A percentile compares a stretch with the other conserved stretches of the same genome.
phyloP scores from a whole-genome alignment of 2,329 filamentous ascomycete species.

The Xylaria sp. region DNA sequence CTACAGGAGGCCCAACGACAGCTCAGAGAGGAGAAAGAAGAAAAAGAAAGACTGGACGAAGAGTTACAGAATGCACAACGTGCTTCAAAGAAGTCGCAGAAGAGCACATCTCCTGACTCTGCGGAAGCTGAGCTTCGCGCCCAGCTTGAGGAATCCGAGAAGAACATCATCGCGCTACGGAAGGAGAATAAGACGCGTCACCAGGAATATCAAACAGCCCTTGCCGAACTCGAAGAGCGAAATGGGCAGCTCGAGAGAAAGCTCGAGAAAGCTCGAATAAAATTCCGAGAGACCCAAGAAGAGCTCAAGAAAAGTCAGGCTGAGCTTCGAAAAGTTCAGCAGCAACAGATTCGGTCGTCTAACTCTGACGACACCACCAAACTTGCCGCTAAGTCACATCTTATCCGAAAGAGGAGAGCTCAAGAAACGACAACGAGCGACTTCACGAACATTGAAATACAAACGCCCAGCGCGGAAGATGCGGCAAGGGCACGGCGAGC shows the following conservation, averaged over 20 bases:
- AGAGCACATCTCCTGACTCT: constrained; percentile 37
- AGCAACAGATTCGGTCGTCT: constrained; percentile 54
- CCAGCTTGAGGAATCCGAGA: constrained; percentile 48
- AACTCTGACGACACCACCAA: constrained; percentile 48
- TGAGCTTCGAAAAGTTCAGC: constrained; percentile 56
- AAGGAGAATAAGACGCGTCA: constrained; percentile 59
- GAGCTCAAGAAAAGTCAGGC: constrained; percentile 73
- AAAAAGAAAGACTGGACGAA: constrained; percentile 50
- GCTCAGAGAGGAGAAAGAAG: constrained; percentile 47
- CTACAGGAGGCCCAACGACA: constrained; percentile 48
- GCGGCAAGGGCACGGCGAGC: constrained; percentile 53
- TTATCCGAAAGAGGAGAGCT: constrained; percentile 58
- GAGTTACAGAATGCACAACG: constrained; percentile 51
- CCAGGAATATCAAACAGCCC: constrained; percentile 63
- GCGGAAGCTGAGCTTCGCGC: constrained; percentile 47
- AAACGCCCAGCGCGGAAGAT: constrained; percentile 53
- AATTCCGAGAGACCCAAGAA: constrained; percentile 75
- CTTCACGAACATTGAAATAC: constrained; percentile 58
- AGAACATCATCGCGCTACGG: constrained; percentile 54
- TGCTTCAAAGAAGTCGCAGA: constrained; percentile 46
- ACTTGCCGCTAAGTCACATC: constrained; percentile 51
- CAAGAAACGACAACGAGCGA: constrained; percentile 60
- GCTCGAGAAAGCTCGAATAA: constrained; percentile 74
- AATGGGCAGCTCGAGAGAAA: constrained; percentile 76
- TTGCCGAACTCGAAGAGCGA: constrained; percentile 70